These are phyloP conservation scores for Arachis hypogaea DNA, from an alignment of 306 rosid genomes.

Conservation along the genomic window DNA sequence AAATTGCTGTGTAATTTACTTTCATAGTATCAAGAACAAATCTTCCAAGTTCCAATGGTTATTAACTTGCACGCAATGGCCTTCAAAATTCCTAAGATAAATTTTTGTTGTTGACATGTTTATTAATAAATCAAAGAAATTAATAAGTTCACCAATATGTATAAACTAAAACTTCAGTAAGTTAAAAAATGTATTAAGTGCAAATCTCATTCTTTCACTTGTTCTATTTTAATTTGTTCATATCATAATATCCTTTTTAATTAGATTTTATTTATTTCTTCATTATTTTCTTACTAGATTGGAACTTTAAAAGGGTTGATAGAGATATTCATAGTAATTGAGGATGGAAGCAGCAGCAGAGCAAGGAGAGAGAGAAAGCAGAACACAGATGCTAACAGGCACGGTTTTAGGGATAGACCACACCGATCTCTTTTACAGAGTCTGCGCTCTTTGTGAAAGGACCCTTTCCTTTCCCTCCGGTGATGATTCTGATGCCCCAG, in stretches of 20 bases:
- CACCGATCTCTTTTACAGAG: conserved; percentile 59
- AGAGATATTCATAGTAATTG: no score
- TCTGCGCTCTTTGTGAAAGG: conserved; percentile 65
- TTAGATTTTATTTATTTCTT: no score
- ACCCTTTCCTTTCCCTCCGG: conserved; percentile 42
- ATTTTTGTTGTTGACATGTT: neutral
- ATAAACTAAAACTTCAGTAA: neutral
- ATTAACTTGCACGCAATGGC: neutral
- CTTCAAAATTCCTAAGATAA: neutral
- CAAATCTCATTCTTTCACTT: no score
- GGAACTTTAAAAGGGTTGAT: no score
- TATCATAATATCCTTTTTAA: no score
- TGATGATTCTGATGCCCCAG: neutral
- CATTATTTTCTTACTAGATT: no score
- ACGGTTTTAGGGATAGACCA: conserved; percentile 56
- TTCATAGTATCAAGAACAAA: neutral
- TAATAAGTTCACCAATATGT: neutral
- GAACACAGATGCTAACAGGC: conserved; percentile 37
- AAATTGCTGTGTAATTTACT: neutral
- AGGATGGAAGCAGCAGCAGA: neutral
- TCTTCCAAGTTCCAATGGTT: neutral
- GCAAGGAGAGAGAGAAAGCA: neutral
- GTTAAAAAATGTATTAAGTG: neutral
- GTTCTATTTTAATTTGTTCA: no score
- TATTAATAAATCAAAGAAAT: neutral